A percentile compares a stretch with the other conserved stretches of the same genome.
phyloP scores from a whole-genome alignment of 2,329 filamentous ascomycete species.

The Hymenoscyphus infarciens region DNA sequence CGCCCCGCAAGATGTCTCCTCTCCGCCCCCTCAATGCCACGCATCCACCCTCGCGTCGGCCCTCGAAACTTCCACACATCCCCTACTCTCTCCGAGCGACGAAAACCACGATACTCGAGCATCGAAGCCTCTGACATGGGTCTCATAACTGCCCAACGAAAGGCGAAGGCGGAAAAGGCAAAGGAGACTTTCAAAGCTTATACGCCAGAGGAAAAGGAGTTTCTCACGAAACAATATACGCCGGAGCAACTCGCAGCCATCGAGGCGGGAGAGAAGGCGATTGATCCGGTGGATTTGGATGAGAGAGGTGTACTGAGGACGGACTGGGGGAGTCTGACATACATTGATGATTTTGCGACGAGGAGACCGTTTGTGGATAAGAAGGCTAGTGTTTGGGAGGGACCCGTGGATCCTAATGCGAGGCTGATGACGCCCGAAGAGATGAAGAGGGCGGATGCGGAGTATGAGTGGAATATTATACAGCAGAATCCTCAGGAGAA shows the following conservation, averaged over 20 bases:
- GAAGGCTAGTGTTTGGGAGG: constrained; percentile 44
- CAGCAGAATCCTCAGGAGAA: constrained; percentile 17
- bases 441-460: constrained; percentile 55
- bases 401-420: constrained; percentile 32
- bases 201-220: constrained; percentile 60
- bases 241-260: constrained; percentile 78
- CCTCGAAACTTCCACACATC: constrained; percentile 48
- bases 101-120: constrained; percentile 40
- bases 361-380: constrained; percentile 77
- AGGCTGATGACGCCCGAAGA: constrained; percentile 60
- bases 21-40: constrained; percentile 43
- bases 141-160: constrained; percentile 15
- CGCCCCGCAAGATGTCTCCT: constrained; percentile 48
- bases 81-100: constrained; percentile 36
- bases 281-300: constrained; percentile 70
- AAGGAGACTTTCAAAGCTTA: constrained; percentile 58
- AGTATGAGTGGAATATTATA: constrained; percentile 35
- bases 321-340: constrained; percentile 69
- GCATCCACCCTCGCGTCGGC: constrained; percentile 39
- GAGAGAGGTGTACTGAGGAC: constrained; percentile 67
- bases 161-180: constrained; percentile 16
- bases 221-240: constrained; percentile 67
- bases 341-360: constrained; percentile 78
- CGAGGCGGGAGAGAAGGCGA: constrained; percentile 72
- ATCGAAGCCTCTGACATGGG: constrained; percentile 37